Evolutionary conservation across 2,329 filamentous ascomycete species (phyloP).

Genomic region (Clarireedia monteithiana): DNA sequence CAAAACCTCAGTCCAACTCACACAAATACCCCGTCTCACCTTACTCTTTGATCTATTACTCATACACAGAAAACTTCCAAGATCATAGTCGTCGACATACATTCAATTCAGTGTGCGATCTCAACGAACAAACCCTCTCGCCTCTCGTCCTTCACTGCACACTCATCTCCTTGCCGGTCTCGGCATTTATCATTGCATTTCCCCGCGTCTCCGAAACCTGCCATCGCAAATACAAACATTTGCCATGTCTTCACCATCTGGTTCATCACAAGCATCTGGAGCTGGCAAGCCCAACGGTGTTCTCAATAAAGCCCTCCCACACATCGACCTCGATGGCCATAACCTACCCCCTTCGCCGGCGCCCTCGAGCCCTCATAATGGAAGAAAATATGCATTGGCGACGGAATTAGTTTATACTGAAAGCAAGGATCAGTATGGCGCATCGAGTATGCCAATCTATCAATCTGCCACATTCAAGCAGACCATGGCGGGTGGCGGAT

Average conservation of each 20-base stretch:
- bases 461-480: conserved; percentile 99
- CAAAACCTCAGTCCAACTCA: not conserved
- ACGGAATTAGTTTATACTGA: conserved; percentile 97
- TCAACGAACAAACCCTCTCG: not conserved
- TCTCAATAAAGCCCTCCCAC: conserved; percentile 27
- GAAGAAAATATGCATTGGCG: conserved; percentile 83
- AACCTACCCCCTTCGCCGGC: conserved; percentile 85
- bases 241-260: conserved; percentile 29
- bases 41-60: not conserved
- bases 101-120: not conserved
- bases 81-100: not conserved
- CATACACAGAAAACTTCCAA: not conserved
- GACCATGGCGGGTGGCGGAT: conserved; percentile 65
- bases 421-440: conserved; percentile 91
- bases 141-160: not conserved
- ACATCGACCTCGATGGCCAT: conserved; percentile 75
- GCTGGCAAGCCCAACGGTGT: conserved; percentile 21
- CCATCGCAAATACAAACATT: not conserved
- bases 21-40: not conserved
- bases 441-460: conserved; percentile 94
- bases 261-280: conserved; percentile 14
- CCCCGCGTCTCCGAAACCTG: not conserved
- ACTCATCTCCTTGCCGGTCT: not conserved
- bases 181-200: not conserved
- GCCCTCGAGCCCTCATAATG: conserved; percentile 80